Evolutionary conservation across 768 basidiomycete species (phyloP).

Genomic region (Austroboletus eburneus): DNA sequence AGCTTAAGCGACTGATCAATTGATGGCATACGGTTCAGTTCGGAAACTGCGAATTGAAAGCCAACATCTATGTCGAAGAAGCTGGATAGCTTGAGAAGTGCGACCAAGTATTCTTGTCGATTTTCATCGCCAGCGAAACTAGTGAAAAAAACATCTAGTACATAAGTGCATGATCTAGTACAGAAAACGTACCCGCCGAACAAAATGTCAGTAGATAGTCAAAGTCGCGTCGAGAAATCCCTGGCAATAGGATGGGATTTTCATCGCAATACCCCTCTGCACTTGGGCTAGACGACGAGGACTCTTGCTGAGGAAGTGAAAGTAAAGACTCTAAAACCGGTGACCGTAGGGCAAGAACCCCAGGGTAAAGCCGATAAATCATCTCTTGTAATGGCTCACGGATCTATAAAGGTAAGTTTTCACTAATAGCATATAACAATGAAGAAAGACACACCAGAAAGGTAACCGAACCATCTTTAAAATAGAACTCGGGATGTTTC

Average conservation of each 20-base stretch:
- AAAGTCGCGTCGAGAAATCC: not conserved
- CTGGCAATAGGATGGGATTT: constrained; percentile 2
- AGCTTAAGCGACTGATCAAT: not conserved
- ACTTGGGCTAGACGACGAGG: not conserved
- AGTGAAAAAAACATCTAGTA: not conserved
- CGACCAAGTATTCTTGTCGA: not conserved
- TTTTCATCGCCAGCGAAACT: constrained; percentile 6
- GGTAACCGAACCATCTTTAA: constrained; percentile 1
- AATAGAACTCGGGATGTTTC: constrained; percentile 4
- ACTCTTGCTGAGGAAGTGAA: not conserved
- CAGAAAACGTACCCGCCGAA: constrained; percentile 1
- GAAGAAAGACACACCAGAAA: not conserved
- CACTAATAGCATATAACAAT: not conserved
- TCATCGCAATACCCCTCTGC: constrained; percentile 1
- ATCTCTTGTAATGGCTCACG: not conserved
- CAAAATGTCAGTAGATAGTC: not conserved
- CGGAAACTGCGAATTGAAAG: constrained; percentile 2
- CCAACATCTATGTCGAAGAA: constrained; percentile 6
- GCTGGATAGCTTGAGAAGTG: not conserved
- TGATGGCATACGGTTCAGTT: not conserved
- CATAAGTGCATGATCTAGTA: not conserved
- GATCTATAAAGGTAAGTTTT: not conserved
- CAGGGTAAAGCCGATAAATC: constrained; percentile 1
- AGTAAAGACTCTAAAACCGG: not conserved
- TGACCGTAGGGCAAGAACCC: not conserved